A percentile compares a stretch with the other conserved stretches of the same genome.
Evolutionary conservation across 83 land plant species (phyloP).

Genomic region (Diphasiastrum complanatum): DNA sequence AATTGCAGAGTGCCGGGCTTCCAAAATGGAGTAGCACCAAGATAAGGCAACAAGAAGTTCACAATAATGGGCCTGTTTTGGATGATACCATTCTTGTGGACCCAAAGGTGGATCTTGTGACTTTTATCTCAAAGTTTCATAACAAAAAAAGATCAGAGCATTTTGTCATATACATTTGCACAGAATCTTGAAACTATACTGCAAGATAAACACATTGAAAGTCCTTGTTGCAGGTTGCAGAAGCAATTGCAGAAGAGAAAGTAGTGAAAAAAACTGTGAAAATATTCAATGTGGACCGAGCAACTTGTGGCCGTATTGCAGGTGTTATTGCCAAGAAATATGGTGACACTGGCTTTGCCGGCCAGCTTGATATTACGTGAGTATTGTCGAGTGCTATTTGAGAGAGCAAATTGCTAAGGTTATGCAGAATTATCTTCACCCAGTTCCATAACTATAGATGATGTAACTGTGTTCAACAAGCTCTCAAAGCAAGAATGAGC

Average conservation of each 20-base stretch:
- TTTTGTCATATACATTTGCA: neutral
- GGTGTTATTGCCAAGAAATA: slow-evolving; percentile 91
- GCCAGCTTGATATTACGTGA: slow-evolving; percentile 84
- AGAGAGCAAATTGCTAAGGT: slow-evolving; percentile 2
- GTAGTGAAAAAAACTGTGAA: slow-evolving; percentile 48
- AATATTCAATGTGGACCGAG: slow-evolving; percentile 83
- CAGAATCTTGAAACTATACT: slow-evolving; percentile 1
- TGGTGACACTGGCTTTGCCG: slow-evolving; percentile 96
- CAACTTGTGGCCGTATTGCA: slow-evolving; percentile 92
- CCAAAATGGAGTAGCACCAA: slow-evolving; percentile 82
- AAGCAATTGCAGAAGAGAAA: slow-evolving; percentile 83
- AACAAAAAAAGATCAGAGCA: neutral
- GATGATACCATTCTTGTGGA: slow-evolving; percentile 83
- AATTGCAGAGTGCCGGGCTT: slow-evolving; percentile 58
- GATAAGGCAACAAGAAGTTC: slow-evolving; percentile 79
- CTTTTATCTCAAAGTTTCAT: neutral
- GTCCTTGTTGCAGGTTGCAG: slow-evolving; percentile 50
- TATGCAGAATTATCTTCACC: neutral
- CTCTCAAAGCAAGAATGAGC: too few species aligned
- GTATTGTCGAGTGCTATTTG: slow-evolving; percentile 8
- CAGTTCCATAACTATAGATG: too few species aligned
- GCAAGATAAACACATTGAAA: slow-evolving; percentile 8
- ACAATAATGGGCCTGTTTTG: slow-evolving; percentile 81
- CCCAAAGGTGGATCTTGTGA: slow-evolving; percentile 55
- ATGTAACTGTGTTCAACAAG: too few species aligned